Base-by-base conservation (phyloP, 1,139 yeast species). In the Kurtzmaniella quercitrusa region DNA sequence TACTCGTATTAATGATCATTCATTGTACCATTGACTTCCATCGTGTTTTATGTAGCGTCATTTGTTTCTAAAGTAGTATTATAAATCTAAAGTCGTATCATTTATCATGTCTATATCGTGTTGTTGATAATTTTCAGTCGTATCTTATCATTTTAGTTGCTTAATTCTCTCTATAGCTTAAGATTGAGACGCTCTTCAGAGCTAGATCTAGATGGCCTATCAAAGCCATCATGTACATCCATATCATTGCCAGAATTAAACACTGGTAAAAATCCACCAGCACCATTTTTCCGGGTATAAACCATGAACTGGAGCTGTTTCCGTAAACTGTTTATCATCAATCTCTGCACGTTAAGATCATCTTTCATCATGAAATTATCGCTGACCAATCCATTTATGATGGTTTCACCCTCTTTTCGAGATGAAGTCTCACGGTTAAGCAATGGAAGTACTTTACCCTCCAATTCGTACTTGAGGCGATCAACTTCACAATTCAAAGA, bases 231-330 rank as follows among this genome's bases (percentile, higher is more conserved):
- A 9, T 14, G 33, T 37, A 41, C 37, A 11, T 47, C 38, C 17
- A 19, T 12, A 14, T 36, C 38, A 8, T 9, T 14, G 7, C 27
- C 38, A 19, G 27, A 16, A 10, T 19, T n/a, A 8, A 36, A 19
- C 12, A 14, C 15, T 4, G 25, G 38, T 16, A 18, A 2, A 3
- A 8, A 8, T 36, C 27, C 15, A 9, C 19, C 15, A 3, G 36
- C 18, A 15, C 11, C 16, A 23, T 17, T 39, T 19, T 39, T 59
- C 44, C 77, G 63, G 16, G 73, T 65, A 48, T 75, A 68, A 44
- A 75, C 48, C 49, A 77, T 58, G 48, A 72, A 77, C 47, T 77
- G 82, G 25, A 77, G 57, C 50, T 77, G 82, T 48, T 77, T 79
- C 37, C 81, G 57, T 31, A 77, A 54, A 46, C 77, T 72, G 51